Evolutionary conservation across 768 basidiomycete species (phyloP), one percentile per base, ranked within the genome.

Genomic region (button mushroom (Agaricus bisporus)): DNA sequence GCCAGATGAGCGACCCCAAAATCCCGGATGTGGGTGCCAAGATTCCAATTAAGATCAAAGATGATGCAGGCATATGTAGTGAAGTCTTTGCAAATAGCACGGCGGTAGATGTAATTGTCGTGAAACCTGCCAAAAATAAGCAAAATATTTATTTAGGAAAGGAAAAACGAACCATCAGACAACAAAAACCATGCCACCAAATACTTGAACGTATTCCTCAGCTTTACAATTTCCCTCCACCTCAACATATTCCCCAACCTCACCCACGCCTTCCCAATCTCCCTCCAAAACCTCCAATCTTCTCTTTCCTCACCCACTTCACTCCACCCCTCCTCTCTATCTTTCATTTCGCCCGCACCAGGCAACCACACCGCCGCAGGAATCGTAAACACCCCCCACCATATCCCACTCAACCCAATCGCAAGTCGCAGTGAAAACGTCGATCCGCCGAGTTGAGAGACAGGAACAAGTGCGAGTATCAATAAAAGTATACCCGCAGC

Each of bases 101-200:
- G 0, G 95, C 91, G 0, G 91, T 92, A 0, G 90, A 90, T 0
- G 92, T 93, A 43, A 97, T 87, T 0, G 95, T 97, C 2, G 94
- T 91, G 68, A 95, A 94, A 1, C 86, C 91, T 43, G 26, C 26
- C 22, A 48, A 25, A 20, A 39, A 28, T 1, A 20, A 9, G 25
- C 17, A 29, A 37, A 7, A 32, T 1, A 32, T 8, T 11, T 1
- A 3, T 8, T 11, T 11, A 32, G 11, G 8, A 32, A 2, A 7
- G 26, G 36, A 36, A 22, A 7, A 28, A 67, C 79, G 41, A 49
- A 89, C 92, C 91, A 61, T 98, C 95, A 1, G 89, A 91, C 20
- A 98, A 80, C 11, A 98, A 76, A 66, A 97, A 95, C 94, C 95
- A 98, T 0, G 95, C 92, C 5, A 85, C 80, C 41, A 98, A 83